A percentile compares a stretch with the other conserved stretches of the same genome.
Evolutionary conservation across 345 rosid species (phyloP).

Genomic region (Trapa bicornis): DNA sequence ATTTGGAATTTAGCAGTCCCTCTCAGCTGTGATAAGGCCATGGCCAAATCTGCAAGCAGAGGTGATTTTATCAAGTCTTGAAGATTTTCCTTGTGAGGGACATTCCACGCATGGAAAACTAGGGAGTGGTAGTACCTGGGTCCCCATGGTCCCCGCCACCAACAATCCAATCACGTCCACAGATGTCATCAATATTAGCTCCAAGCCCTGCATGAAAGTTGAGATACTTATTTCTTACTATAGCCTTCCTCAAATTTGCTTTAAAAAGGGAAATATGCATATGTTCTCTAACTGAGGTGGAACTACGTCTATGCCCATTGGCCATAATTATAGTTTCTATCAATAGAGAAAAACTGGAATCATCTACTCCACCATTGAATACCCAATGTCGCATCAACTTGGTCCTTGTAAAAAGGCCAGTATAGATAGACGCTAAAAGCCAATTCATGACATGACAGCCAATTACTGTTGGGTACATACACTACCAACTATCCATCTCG

Average conservation of each 20-base stretch:
- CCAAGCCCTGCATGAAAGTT: slow-evolving; percentile 57
- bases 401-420: background rate
- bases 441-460: background rate
- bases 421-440: too few species aligned
- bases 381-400: background rate
- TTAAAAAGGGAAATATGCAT: background rate
- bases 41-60: slow-evolving; percentile 52
- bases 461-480: background rate
- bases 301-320: background rate
- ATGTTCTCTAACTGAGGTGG: background rate
- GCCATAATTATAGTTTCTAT: background rate
- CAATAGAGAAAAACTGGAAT: background rate
- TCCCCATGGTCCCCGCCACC: slow-evolving; percentile 91
- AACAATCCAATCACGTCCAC: slow-evolving; percentile 66
- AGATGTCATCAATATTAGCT: slow-evolving; percentile 53
- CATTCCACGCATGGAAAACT: background rate
- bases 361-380: background rate
- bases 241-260: background rate
- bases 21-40: slow-evolving; percentile 51
- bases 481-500: background rate
- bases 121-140: slow-evolving; percentile 40
- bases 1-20: slow-evolving; percentile 25
- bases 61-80: background rate
- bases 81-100: background rate
- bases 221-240: background rate